Evolutionary conservation across 495 filamentous ascomycete genomes (phyloP).

Genomic region (Neurospora sublineolata): DNA sequence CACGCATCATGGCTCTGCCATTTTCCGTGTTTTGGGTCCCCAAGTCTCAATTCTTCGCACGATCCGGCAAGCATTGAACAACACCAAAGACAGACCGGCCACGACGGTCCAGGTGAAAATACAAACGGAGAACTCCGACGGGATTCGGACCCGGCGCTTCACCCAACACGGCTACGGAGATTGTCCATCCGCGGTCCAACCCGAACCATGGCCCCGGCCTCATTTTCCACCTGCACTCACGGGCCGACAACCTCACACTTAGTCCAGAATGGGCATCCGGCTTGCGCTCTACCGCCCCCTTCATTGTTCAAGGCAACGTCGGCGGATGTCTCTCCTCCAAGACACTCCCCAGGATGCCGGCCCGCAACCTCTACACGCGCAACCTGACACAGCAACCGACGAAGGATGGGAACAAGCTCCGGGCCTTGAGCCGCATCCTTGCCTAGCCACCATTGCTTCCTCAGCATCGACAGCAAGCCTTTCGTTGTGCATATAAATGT

Average conservation of each 20-base stretch:
- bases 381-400: not conserved
- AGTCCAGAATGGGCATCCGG: constrained; percentile 14
- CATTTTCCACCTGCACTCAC: not conserved
- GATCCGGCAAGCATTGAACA: not conserved
- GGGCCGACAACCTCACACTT: constrained; percentile 7
- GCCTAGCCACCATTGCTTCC: not conserved
- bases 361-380: not conserved
- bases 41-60: not conserved
- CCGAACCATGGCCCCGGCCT: not conserved
- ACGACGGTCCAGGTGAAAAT: not conserved
- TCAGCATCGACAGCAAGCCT: not conserved
- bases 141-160: not conserved
- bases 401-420: not conserved
- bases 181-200: constrained; percentile 6
- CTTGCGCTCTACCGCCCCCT: constrained; percentile 6
- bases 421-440: constrained; percentile 4
- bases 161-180: constrained; percentile 8
- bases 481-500: not conserved
- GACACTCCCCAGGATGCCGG: not conserved
- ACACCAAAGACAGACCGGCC: not conserved
- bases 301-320: constrained; percentile 7
- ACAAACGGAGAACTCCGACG: not conserved
- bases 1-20: not conserved
- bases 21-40: not conserved
- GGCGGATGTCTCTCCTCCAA: constrained; percentile 5